Base-by-base conservation (phyloP, 2,329 filamentous ascomycete species). In the Venturia carpophila region DNA sequence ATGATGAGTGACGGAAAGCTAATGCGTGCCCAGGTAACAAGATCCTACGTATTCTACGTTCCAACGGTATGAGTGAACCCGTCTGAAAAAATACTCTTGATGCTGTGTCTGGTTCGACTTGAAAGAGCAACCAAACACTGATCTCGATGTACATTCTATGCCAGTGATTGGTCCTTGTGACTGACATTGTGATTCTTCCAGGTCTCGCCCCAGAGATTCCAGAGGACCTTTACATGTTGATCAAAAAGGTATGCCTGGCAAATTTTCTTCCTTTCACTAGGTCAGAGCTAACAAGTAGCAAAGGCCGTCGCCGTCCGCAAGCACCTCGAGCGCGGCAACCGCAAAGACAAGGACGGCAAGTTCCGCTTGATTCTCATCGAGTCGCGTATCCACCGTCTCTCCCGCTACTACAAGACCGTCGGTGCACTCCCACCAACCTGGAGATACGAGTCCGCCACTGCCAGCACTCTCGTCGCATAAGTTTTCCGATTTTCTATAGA, bases 281-380 rank as follows among this genome's bases (percentile, higher is more conserved):
- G 41, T 41, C n/a, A 19, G 21, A 60, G 15, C 37, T 58, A 64
- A 55, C 17, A 21, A 5, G 41, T 60, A 55, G 45, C 66, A 60
- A 68, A 94, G 92, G 92, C 92, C 75, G 92, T 97, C 75, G 89
- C 92, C 78, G 94, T 99, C 84, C 93, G 94, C 84, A 99, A 99
- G 91, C 95, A 99, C 84, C 91, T 99, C 73, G 92, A 97, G 88
- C 91, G 91, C 83, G 52, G 52, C 13, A 99, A 99, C 89, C 93
- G 94, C 83, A 99, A 99, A 88, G 94, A 99, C 87, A 96, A 92
- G 86, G 94, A 99, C 87, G 91, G 89, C 86, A 99, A 99, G 87
- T 99, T 99, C 91, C 93, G 94, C 79, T 91, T 99, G 72, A 99
- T 99, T 93, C 90, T 99, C 75, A 96, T 99, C 83, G 94, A 99